phyloP scores from a whole-genome alignment of 106 monocot genomes.

The Cymbidium sinense region DNA sequence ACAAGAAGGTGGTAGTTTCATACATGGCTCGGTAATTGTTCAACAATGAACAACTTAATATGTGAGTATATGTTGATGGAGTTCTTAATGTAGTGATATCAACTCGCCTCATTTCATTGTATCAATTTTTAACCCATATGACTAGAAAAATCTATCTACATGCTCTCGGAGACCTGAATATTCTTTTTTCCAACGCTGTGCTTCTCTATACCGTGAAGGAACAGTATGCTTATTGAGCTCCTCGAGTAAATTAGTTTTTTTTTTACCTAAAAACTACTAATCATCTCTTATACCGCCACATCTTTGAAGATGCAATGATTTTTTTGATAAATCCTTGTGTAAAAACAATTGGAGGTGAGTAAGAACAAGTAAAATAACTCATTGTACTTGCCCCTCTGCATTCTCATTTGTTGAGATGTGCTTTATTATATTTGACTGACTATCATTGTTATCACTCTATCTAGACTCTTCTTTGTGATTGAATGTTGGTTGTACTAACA shows the following conservation, averaged over 20 bases:
- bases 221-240: not conserved
- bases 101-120: not conserved
- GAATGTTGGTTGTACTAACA: not conserved
- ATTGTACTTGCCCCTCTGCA: too few species aligned
- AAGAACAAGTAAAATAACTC: too few species aligned
- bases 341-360: too few species aligned
- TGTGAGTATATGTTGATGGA: not conserved
- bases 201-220: not conserved
- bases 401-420: too few species aligned
- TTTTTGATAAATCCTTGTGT: too few species aligned
- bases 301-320: too few species aligned
- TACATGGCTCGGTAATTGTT: not conserved
- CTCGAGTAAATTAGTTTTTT: not conserved
- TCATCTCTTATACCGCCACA: not conserved
- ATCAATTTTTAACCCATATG: not conserved
- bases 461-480: not conserved
- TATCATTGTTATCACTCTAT: too few species aligned
- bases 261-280: too few species aligned
- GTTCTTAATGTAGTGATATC: not conserved
- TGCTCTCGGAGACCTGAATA: not conserved
- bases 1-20: not conserved
- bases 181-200: not conserved
- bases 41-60: not conserved
- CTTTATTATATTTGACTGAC: too few species aligned
- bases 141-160: not conserved